A percentile compares a stretch with the other conserved stretches of the same genome.
Conservation (phyloP, 1,139 yeast species). For the Yamadazyma atlantica region DNA sequence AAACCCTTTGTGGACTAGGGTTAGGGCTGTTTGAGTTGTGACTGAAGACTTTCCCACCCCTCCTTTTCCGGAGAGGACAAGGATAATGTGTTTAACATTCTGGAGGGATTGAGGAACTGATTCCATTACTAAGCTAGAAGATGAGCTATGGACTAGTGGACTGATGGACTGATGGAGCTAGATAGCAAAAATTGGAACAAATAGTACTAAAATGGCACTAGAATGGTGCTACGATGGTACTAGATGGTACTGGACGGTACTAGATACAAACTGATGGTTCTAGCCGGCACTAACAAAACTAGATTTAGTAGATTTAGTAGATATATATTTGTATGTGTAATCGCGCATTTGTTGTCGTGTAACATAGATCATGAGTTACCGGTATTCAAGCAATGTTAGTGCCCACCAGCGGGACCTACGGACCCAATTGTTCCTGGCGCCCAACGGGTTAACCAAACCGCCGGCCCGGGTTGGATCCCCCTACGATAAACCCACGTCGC, state of each 20-base stretch:
- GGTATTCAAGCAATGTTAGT: slow-evolving; percentile 36
- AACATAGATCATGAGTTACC: slow-evolving; percentile 32
- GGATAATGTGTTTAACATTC: slow-evolving; percentile 64
- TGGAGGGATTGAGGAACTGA: slow-evolving; percentile 53
- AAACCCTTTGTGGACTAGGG: slow-evolving; percentile 66
- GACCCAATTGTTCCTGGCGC: slow-evolving; percentile 43
- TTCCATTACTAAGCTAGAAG: slow-evolving; percentile 16
- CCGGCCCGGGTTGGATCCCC: slow-evolving; percentile 41
- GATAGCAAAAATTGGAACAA: too few relatives aligned
- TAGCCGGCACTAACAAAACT: background rate
- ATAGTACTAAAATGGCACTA: too few relatives aligned
- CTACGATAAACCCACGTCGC: slow-evolving; percentile 41
- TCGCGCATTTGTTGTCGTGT: too few relatives aligned
- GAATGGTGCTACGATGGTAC: too few relatives aligned
- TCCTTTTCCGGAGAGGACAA: slow-evolving; percentile 59
- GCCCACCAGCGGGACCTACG: slow-evolving; percentile 49
- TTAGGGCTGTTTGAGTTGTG: slow-evolving; percentile 86
- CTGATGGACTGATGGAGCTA: too few relatives aligned
- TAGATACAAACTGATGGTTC: too few relatives aligned
- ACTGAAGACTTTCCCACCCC: slow-evolving; percentile 98
- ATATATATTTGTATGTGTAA: too few relatives aligned
- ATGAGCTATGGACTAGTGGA: too few relatives aligned
- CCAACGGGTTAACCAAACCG: slow-evolving; percentile 25
- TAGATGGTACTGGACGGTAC: too few relatives aligned
- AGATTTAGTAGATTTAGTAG: too few relatives aligned